Evolutionary conservation across 768 basidiomycete genomes (phyloP).

Genomic region (Leccinellum luteum): DNA sequence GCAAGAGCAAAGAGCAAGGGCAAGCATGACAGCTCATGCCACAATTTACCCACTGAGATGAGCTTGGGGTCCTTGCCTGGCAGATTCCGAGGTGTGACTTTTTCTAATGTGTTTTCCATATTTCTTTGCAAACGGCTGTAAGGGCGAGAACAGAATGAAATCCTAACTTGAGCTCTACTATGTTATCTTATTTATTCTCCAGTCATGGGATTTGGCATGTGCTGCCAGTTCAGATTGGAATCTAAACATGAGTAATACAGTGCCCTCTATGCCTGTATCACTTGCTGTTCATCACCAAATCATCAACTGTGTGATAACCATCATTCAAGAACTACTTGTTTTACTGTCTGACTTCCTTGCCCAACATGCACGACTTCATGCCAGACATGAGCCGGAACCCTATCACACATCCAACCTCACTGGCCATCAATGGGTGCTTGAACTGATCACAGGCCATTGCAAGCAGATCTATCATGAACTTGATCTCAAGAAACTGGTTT

Average conservation of each 20-base stretch:
- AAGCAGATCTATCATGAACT: slow-evolving; percentile 10
- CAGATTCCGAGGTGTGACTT: too few relatives aligned
- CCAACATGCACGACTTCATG: not conserved
- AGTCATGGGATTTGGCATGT: too few relatives aligned
- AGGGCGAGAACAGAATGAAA: not conserved
- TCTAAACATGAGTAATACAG: not conserved
- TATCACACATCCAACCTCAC: slow-evolving; percentile 14
- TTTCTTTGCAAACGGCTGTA: too few relatives aligned
- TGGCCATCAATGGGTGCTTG: slow-evolving; percentile 21
- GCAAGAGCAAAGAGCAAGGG: too few relatives aligned
- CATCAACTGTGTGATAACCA: not conserved
- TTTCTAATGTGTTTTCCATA: too few relatives aligned
- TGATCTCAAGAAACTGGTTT: not conserved
- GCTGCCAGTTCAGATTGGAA: not conserved
- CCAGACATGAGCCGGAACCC: not conserved
- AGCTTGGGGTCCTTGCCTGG: too few relatives aligned
- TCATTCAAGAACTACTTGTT: not conserved
- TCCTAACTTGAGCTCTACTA: not conserved
- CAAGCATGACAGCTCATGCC: too few relatives aligned
- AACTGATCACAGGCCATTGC: slow-evolving; percentile 22
- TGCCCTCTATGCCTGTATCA: not conserved
- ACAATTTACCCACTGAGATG: too few relatives aligned
- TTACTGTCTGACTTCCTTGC: not conserved
- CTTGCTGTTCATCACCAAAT: not conserved
- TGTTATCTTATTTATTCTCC: not conserved